phyloP scores from a whole-genome alignment of 306 rosid species.

The Fagus sylvatica region DNA sequence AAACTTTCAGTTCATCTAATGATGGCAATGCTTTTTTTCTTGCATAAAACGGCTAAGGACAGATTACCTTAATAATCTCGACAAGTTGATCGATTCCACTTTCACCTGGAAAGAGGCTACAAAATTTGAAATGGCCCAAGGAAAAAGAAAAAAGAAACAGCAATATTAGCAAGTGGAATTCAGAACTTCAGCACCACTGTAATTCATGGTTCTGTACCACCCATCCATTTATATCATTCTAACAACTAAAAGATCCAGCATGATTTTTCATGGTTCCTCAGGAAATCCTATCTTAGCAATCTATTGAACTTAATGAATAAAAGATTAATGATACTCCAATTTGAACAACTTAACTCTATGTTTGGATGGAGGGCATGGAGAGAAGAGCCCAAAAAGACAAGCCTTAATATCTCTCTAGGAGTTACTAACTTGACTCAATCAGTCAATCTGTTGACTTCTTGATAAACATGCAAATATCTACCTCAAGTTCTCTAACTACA shows the following conservation, averaged over 20 bases:
- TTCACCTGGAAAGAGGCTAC: constrained; percentile 71
- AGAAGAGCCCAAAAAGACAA: too few relatives aligned
- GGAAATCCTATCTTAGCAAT: too few relatives aligned
- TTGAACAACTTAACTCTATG: too few relatives aligned
- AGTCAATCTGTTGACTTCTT: too few relatives aligned
- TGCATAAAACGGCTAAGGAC: neutral
- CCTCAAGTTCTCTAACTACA: too few relatives aligned
- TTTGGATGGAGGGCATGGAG: too few relatives aligned
- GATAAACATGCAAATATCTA: too few relatives aligned
- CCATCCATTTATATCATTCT: neutral
- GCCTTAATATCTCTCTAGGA: too few relatives aligned
- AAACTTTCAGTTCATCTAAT: neutral
- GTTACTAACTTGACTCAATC: neutral
- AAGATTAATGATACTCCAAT: too few relatives aligned
- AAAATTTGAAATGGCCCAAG: constrained; percentile 24
- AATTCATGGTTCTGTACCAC: neutral
- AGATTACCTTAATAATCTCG: constrained; percentile 65
- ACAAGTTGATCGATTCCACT: constrained; percentile 78
- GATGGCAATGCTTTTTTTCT: neutral
- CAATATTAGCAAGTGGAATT: neutral
- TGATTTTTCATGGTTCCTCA: neutral
- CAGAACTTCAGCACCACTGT: neutral
- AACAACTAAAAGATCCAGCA: neutral
- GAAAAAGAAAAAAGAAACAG: constrained; percentile 1
- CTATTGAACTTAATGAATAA: neutral